Percentiles rank a stretch among this genome's conserved stretches.
Evolutionary conservation across 345 rosid species (phyloP).

Genomic region (Dipteronia dyeriana): DNA sequence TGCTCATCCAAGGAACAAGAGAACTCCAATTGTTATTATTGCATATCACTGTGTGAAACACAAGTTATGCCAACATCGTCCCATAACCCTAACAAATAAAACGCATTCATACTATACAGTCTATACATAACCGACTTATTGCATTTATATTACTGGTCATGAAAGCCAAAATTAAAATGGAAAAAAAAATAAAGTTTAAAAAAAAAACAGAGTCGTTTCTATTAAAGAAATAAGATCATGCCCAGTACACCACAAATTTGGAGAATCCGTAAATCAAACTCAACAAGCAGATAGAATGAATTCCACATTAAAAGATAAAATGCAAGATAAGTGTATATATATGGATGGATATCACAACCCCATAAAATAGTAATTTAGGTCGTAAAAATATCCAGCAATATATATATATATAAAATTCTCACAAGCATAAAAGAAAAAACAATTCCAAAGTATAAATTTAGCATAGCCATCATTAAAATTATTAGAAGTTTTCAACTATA

Average conservation of each 20-base stretch:
- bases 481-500: too few species aligned
- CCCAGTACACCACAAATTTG: background rate
- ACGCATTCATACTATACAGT: background rate
- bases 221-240: background rate
- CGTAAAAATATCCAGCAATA: too few species aligned
- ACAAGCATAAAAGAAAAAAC: too few species aligned
- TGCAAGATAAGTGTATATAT: too few species aligned
- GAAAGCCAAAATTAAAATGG: background rate
- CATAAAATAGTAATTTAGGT: too few species aligned
- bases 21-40: conserved; percentile 48
- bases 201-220: background rate
- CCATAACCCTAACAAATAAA: background rate
- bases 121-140: background rate
- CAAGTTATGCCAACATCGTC: background rate
- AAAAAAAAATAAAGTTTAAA: background rate
- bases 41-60: background rate
- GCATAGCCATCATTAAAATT: too few species aligned
- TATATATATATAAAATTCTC: too few species aligned
- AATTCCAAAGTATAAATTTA: too few species aligned
- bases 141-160: background rate
- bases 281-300: too few species aligned
- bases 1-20: conserved; percentile 92
- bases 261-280: background rate
- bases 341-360: too few species aligned
- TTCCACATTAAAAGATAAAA: too few species aligned